phyloP scores from a whole-genome alignment of 2,329 filamentous ascomycete genomes.

The Aureobasidium sp. region DNA sequence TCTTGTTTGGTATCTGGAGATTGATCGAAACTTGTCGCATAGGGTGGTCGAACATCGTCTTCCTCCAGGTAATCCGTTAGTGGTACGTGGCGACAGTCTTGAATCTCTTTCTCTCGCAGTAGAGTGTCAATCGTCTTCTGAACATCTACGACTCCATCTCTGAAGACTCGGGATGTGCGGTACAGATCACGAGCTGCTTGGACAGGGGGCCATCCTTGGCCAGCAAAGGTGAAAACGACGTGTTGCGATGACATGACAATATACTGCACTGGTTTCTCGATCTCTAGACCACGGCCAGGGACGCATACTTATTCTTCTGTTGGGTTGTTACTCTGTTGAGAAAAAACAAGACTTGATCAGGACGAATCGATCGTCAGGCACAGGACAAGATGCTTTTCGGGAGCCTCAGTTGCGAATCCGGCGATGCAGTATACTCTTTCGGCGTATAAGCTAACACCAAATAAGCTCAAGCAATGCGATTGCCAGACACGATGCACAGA shows the following conservation, averaged over 20 bases:
- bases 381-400: background rate
- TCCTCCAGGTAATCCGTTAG: background rate
- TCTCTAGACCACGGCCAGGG: background rate
- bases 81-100: background rate
- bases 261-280: background rate
- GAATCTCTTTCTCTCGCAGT: background rate
- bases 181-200: slow-evolving; percentile 7
- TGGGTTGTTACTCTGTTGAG: background rate
- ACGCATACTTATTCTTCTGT: background rate
- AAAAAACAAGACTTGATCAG: background rate
- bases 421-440: background rate
- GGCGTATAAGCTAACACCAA: background rate
- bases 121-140: background rate
- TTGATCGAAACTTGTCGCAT: background rate
- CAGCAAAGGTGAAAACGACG: slow-evolving; percentile 1
- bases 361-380: background rate
- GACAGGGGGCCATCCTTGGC: background rate
- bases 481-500: background rate
- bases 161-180: background rate
- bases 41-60: background rate
- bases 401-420: background rate
- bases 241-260: background rate
- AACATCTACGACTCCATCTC: background rate
- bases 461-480: background rate
- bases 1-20: background rate